A percentile compares a stretch with the other conserved stretches of the same genome.
These are phyloP conservation scores for Hypoxylon sp. DNA, from an alignment of 2,329 filamentous ascomycete genomes.

Conservation along the genomic window DNA sequence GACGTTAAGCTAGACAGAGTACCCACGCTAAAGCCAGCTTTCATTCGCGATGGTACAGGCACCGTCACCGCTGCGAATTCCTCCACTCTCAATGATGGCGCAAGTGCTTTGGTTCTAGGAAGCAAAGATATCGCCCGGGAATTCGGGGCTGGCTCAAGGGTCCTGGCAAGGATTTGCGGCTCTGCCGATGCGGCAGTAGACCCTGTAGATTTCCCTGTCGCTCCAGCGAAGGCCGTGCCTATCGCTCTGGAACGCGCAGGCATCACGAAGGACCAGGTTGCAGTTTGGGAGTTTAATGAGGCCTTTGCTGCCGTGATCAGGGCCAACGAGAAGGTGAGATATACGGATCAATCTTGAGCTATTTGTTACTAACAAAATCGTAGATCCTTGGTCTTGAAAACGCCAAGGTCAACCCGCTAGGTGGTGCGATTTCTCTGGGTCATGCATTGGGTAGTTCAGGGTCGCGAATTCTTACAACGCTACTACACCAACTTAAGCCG, in stretches of 20 bases:
- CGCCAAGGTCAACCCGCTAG: slow-evolving; percentile 85
- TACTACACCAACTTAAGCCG: slow-evolving; percentile 89
- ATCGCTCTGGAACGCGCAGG: slow-evolving; percentile 88
- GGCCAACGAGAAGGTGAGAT: slow-evolving; percentile 81
- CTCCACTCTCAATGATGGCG: slow-evolving; percentile 93
- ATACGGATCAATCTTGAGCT: slow-evolving; percentile 2
- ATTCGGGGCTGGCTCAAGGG: slow-evolving; percentile 79
- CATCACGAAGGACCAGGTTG: slow-evolving; percentile 89
- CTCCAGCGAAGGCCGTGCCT: slow-evolving; percentile 90
- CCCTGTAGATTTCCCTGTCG: slow-evolving; percentile 92
- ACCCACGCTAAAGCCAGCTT: slow-evolving; percentile 86
- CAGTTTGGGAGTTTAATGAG: slow-evolving; percentile 98
- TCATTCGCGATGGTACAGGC: slow-evolving; percentile 83
- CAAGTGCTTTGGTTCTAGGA: slow-evolving; percentile 85
- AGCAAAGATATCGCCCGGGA: slow-evolving; percentile 82
- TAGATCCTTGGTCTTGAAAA: slow-evolving; percentile 82
- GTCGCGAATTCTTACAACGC: slow-evolving; percentile 85
- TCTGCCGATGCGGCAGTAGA: slow-evolving; percentile 91
- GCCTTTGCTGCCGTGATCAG: slow-evolving; percentile 96
- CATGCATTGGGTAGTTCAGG: slow-evolving; percentile 95
- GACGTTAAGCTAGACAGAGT: slow-evolving; percentile 90
- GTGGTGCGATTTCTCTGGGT: slow-evolving; percentile 90
- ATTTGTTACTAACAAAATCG: slow-evolving; percentile 22
- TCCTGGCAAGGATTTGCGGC: slow-evolving; percentile 85
- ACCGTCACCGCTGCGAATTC: slow-evolving; percentile 96